Percentiles rank a stretch among this genome's conserved stretches.
These are phyloP conservation scores for Penicillium sp. DNA, from an alignment of 2,329 filamentous ascomycete species.

Conservation along the genomic window DNA sequence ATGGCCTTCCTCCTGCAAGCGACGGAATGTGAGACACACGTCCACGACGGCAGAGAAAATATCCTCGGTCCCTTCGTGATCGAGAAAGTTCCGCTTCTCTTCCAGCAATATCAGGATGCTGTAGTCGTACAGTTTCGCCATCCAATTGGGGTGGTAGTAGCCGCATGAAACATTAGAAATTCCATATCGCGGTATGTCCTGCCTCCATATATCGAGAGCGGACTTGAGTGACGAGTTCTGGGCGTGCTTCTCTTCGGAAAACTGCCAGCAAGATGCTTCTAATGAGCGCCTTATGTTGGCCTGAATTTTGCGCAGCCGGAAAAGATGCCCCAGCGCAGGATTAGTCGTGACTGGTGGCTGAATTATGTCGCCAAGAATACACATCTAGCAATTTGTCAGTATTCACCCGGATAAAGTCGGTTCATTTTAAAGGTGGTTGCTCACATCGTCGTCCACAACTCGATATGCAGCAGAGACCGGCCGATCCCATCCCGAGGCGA, in stretches of 20 bases:
- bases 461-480: slow-evolving; percentile 27
- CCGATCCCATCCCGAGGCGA: slow-evolving; percentile 29
- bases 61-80: slow-evolving; percentile 25
- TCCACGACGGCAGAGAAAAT: slow-evolving; percentile 27
- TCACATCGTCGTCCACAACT: slow-evolving; percentile 28
- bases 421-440: not conserved
- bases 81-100: slow-evolving; percentile 23
- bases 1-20: slow-evolving; percentile 29
- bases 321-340: slow-evolving; percentile 25
- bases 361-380: slow-evolving; percentile 23
- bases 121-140: slow-evolving; percentile 29
- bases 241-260: slow-evolving; percentile 8
- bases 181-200: slow-evolving; percentile 29
- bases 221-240: slow-evolving; percentile 22
- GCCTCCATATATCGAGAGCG: slow-evolving; percentile 26
- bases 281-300: slow-evolving; percentile 25
- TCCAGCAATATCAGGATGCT: slow-evolving; percentile 30
- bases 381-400: too few relatives aligned
- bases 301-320: slow-evolving; percentile 29
- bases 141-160: slow-evolving; percentile 28
- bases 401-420: slow-evolving; percentile 2
- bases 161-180: slow-evolving; percentile 23
- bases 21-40: slow-evolving; percentile 26
- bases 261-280: slow-evolving; percentile 13
- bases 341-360: slow-evolving; percentile 19